These are phyloP conservation scores for Aspergillus tubingensis DNA, from an alignment of 2,329 filamentous ascomycete species.

Conservation along the genomic window DNA sequence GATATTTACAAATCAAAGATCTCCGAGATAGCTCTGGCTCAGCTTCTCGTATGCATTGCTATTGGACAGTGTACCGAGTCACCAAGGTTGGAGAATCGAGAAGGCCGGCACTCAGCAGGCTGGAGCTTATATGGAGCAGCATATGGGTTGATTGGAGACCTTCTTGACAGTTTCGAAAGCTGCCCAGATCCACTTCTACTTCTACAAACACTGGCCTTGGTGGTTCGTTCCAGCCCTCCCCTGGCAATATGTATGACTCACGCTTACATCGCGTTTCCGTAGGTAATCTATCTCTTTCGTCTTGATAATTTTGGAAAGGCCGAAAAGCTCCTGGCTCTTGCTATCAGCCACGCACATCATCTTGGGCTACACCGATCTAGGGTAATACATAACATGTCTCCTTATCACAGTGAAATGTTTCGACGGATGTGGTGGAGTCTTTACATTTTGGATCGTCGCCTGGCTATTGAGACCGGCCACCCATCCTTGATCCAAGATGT, in stretches of 20 bases:
- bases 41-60: conserved; percentile 23
- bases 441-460: conserved; percentile 26
- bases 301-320: conserved; percentile 14
- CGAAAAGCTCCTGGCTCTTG: conserved; percentile 19
- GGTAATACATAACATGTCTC: conserved; percentile 15
- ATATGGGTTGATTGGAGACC: conserved; percentile 23
- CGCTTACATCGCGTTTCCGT: background rate
- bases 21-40: conserved; percentile 7
- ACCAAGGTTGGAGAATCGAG: conserved; percentile 12
- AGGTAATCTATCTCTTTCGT: conserved; percentile 28
- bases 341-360: conserved; percentile 25
- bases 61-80: conserved; percentile 27
- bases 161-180: conserved; percentile 18
- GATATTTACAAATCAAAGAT: too few relatives aligned
- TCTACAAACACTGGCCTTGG: conserved; percentile 21
- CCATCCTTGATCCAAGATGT: conserved; percentile 30
- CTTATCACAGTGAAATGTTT: conserved; percentile 25
- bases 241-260: background rate
- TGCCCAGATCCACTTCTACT: conserved; percentile 18
- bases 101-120: conserved; percentile 24
- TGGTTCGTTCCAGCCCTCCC: conserved; percentile 13
- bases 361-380: conserved; percentile 25
- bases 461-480: conserved; percentile 29
- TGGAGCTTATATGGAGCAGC: conserved; percentile 29
- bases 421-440: conserved; percentile 35